Percentiles rank a stretch among this genome's conserved stretches.
Conservation (phyloP, 768 basidiomycete species). For the Daedalea quercina region DNA sequence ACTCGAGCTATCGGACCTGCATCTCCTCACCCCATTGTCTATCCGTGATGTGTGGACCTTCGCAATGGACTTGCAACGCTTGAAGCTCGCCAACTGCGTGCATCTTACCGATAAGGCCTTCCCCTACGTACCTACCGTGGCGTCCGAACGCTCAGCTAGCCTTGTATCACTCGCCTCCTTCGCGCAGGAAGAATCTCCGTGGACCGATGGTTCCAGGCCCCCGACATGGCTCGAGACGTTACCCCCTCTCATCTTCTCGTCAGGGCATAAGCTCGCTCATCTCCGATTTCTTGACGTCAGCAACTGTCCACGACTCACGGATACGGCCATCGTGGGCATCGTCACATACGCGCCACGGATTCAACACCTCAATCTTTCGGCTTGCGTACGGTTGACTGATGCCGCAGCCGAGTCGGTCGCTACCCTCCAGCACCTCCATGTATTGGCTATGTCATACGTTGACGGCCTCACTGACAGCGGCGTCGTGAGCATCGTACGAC, state of each 20-base stretch:
- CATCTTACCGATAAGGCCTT: constrained; percentile 76
- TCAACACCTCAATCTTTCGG: constrained; percentile 69
- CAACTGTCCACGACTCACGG: constrained; percentile 61
- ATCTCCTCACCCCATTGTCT: constrained; percentile 58
- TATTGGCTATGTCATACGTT: constrained; percentile 76
- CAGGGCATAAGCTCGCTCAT: constrained; percentile 52
- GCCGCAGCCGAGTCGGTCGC: constrained; percentile 59
- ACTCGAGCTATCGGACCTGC: constrained; percentile 70
- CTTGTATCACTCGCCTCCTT: not conserved
- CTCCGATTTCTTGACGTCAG: constrained; percentile 77
- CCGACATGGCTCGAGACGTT: constrained; percentile 54
- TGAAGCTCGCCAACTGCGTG: constrained; percentile 74
- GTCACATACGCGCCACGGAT: constrained; percentile 71
- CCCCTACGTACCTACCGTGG: constrained; percentile 22
- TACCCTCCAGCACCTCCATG: constrained; percentile 67
- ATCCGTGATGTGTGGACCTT: constrained; percentile 79
- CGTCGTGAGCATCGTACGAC: constrained; percentile 58
- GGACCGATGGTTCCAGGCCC: constrained; percentile 24
- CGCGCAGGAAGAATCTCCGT: not conserved
- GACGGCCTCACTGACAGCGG: constrained; percentile 73
- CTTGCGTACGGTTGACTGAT: constrained; percentile 74
- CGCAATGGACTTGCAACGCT: constrained; percentile 66
- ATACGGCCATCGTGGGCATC: constrained; percentile 71
- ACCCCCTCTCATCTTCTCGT: constrained; percentile 54
- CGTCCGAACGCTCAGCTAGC: not conserved